Percentiles rank a stretch among this genome's conserved stretches.
phyloP scores from a whole-genome alignment of 441 rosid genomes.

The Gossypium lobatum region DNA sequence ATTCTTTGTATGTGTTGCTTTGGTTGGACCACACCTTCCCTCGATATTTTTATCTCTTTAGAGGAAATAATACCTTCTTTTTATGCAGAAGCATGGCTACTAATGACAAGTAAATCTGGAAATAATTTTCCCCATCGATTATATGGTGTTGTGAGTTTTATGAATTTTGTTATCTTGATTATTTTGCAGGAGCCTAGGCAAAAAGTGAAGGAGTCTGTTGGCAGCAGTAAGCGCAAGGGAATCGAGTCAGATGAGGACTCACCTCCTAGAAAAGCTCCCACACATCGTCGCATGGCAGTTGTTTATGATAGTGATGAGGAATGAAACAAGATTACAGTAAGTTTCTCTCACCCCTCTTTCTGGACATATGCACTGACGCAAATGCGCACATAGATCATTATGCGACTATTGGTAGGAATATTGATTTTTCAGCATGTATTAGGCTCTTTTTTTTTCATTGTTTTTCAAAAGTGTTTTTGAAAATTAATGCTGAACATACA shows the following conservation, averaged over 20 bases:
- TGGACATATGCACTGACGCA: too few species aligned
- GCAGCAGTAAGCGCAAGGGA: conserved; percentile 49
- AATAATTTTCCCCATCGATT: neutral
- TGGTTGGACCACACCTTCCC: neutral
- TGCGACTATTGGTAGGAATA: too few species aligned
- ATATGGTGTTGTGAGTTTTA: neutral
- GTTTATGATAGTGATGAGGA: conserved; percentile 77
- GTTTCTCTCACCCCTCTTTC: neutral
- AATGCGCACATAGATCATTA: too few species aligned
- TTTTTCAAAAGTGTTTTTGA: too few species aligned
- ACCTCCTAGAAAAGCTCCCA: conserved; percentile 57
- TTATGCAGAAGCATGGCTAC: neutral
- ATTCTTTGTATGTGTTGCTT: neutral
- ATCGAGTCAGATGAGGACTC: conserved; percentile 73
- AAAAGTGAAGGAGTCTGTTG: conserved; percentile 36
- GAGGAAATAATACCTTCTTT: neutral
- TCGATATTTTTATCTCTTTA: neutral
- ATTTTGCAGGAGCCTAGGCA: conserved; percentile 42
- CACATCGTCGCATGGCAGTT: conserved; percentile 66
- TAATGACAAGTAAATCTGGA: neutral
- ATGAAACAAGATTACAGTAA: conserved; percentile 18
- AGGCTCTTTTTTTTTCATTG: too few species aligned
- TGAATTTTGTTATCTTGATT: neutral
- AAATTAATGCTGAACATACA: too few species aligned
- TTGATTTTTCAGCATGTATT: too few species aligned